Evolutionary conservation across 768 basidiomycete species (phyloP), one percentile per base, ranked within the genome.

Genomic region (Crucibulum laeve): DNA sequence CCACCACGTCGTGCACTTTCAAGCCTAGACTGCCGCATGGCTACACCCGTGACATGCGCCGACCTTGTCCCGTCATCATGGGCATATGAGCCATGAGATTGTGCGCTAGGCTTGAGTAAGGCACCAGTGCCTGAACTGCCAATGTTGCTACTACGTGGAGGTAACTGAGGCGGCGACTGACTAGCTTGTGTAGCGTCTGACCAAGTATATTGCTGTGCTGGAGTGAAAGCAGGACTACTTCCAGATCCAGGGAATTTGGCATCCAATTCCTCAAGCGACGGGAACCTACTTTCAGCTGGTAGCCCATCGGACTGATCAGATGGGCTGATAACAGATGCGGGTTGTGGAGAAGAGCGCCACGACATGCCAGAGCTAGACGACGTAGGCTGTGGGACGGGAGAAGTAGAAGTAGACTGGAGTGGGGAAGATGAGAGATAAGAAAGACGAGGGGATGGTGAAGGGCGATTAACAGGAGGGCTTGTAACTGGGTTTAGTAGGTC

Each of bases 261-360:
- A 60, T 91, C 85, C 4, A 94, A 68, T 46, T 88, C 86, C 58
- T 95, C 93, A 32, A 96, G 66, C 0, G 93, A 87, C 0, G 93
- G 93, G 60, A 89, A 96, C 41, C 89, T 75, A 23, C 80, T 74
- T 60, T 93, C 91, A 14, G 71, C 76, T 33, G 75, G 67, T 18
- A 73, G 57, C 23, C 73, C 69, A 17, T 73, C 68, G 30, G 57
- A 54, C 30, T 66, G 49, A 6, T 54, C 38, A 13, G 55, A 30
- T 10, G 54, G 68, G 14, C 55, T 57, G 45, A 71, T 57, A 17
- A 58, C 49, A 7, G 60, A 47, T 5, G 60, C 55, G 19, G 61
- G 53, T 36, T 68, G 58, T 34, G 68, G 45, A 21, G 62, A 53
- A 26, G 60, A 54, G 38, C 52, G 59, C 51, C 61, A 62, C 5